Conservation (phyloP, 2,329 filamentous ascomycete species). For the Graphium sp. region DNA sequence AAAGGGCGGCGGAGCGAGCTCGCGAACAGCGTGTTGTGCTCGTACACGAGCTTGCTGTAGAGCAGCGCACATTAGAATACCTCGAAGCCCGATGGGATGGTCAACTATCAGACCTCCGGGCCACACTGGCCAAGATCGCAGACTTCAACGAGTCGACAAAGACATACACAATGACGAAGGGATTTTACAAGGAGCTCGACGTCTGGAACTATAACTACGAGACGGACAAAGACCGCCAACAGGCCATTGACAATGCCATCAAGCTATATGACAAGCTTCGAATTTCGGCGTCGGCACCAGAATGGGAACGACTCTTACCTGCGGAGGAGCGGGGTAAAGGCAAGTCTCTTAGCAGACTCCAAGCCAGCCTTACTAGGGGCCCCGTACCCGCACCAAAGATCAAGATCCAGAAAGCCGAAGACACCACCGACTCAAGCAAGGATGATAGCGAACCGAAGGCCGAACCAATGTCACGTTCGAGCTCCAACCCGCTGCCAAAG, state of each 20-base stretch:
- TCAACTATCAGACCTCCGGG: slow-evolving; percentile 33
- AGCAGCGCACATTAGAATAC: slow-evolving; percentile 30
- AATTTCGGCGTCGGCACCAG: slow-evolving; percentile 33
- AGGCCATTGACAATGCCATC: slow-evolving; percentile 43
- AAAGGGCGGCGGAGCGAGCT: slow-evolving; percentile 32
- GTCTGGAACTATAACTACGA: slow-evolving; percentile 45
- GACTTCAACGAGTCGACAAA: slow-evolving; percentile 27
- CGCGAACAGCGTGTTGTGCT: slow-evolving; percentile 35
- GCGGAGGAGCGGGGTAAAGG: slow-evolving; percentile 39
- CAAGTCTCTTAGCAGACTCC: slow-evolving; percentile 43
- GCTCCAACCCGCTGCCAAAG: slow-evolving; percentile 34
- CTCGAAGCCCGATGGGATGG: slow-evolving; percentile 32
- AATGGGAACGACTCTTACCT: slow-evolving; percentile 45
- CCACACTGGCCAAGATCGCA: slow-evolving; percentile 40
- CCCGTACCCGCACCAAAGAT: slow-evolving; percentile 30
- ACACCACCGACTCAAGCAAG: slow-evolving; percentile 16
- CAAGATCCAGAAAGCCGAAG: slow-evolving; percentile 32
- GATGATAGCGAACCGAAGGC: slow-evolving; percentile 15
- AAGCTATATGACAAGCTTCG: slow-evolving; percentile 42
- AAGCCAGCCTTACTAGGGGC: slow-evolving; percentile 38
- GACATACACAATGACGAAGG: slow-evolving; percentile 38
- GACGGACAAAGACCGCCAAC: slow-evolving; percentile 34
- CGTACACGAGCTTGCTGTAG: slow-evolving; percentile 43
- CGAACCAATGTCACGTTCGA: slow-evolving; percentile 24
- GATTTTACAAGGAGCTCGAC: slow-evolving; percentile 46